These are phyloP conservation scores for Claviceps sp. DNA, from an alignment of 2,329 filamentous ascomycete species.

Conservation along the genomic window DNA sequence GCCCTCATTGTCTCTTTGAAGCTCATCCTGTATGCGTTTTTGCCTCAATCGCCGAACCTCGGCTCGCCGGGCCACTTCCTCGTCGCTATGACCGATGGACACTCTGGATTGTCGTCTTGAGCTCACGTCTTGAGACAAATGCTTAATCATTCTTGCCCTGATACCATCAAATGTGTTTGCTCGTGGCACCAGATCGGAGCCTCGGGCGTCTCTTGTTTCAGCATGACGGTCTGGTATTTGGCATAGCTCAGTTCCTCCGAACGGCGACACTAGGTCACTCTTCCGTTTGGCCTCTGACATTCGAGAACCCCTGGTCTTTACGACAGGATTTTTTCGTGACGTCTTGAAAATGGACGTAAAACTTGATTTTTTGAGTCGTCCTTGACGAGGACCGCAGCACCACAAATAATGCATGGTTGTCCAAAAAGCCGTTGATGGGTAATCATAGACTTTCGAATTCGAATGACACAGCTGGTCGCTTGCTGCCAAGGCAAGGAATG, in stretches of 20 bases:
- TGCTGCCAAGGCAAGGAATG: background rate
- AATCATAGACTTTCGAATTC: background rate
- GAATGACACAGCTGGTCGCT: background rate
- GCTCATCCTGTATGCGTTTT: slow-evolving; percentile 44
- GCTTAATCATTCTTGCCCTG: slow-evolving; percentile 29
- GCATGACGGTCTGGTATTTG: slow-evolving; percentile 25
- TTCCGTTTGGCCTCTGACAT: background rate
- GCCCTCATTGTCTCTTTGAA: slow-evolving; percentile 31
- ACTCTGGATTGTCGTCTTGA: slow-evolving; percentile 26
- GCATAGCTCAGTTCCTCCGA: slow-evolving; percentile 13
- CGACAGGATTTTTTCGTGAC: slow-evolving; percentile 3
- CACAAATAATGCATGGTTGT: slow-evolving; percentile 11
- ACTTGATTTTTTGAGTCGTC: slow-evolving; percentile 3
- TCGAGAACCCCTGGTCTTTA: slow-evolving; percentile 3
- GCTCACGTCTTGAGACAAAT: slow-evolving; percentile 31
- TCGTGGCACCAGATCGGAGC: slow-evolving; percentile 15
- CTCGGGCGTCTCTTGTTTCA: slow-evolving; percentile 23
- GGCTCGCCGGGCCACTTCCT: slow-evolving; percentile 40
- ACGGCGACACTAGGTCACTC: slow-evolving; percentile 6
- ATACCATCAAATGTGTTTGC: slow-evolving; percentile 31
- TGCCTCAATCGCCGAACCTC: slow-evolving; percentile 42
- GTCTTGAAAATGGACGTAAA: slow-evolving; percentile 7
- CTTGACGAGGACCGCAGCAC: slow-evolving; percentile 12
- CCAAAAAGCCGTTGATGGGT: background rate
- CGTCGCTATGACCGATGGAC: slow-evolving; percentile 33